Conservation (phyloP, 2,329 filamentous ascomycete genomes). For the Plectosphaerella plurivora region DNA sequence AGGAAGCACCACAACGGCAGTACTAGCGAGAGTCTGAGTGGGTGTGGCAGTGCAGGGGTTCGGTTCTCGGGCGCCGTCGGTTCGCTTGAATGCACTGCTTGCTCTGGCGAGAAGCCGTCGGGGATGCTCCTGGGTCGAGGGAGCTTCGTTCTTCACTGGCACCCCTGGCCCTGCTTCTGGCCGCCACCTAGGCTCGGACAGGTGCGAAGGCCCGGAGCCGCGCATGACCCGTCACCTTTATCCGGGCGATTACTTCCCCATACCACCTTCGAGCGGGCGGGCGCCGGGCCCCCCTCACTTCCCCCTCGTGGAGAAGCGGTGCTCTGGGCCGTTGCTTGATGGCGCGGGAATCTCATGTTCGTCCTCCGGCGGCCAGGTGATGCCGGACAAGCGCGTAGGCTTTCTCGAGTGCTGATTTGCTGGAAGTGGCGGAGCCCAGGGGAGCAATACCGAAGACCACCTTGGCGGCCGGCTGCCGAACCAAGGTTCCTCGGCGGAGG, state of each 20-base stretch:
- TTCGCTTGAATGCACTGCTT: neutral
- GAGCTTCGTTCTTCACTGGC: too few species aligned
- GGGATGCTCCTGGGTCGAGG: too few species aligned
- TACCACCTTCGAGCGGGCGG: too few species aligned
- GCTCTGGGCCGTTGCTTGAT: neutral
- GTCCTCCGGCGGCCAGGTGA: neutral
- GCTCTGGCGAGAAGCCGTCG: too few species aligned
- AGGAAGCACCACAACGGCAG: neutral
- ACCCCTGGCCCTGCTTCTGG: too few species aligned
- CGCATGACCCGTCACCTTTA: neutral
- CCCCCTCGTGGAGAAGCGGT: too few species aligned
- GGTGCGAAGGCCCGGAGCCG: too few species aligned
- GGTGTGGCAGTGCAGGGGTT: neutral
- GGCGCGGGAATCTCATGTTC: neutral
- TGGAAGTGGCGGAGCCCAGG: neutral
- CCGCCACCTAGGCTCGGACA: too few species aligned
- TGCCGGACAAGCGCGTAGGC: neutral
- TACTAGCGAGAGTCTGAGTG: neutral
- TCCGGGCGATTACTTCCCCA: neutral
- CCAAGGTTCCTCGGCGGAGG: neutral
- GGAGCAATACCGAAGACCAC: neutral
- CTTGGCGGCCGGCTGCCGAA: slow-evolving; percentile 2
- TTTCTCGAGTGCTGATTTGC: slow-evolving; percentile 1
- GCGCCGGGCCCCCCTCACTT: too few species aligned
- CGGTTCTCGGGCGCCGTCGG: neutral